Evolutionary conservation across 192 early-diverging fungal species (phyloP).

Genomic region (Tieghemiomyces parasiticus): DNA sequence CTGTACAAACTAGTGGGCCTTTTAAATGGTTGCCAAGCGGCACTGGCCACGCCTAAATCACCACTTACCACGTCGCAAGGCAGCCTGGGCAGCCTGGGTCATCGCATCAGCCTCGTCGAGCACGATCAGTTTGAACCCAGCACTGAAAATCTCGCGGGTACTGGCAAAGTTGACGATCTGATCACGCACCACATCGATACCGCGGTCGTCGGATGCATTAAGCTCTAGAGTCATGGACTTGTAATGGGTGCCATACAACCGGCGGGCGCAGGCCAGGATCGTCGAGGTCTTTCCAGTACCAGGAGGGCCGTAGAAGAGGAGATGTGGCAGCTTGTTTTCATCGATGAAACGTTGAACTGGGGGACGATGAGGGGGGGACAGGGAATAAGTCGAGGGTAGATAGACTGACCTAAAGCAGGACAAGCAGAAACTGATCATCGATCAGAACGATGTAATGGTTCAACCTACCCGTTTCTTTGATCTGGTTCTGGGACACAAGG

Average conservation of each 20-base stretch:
- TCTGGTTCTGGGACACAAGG: conserved; percentile 84
- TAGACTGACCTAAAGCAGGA: background rate
- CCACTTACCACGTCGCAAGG: conserved; percentile 80
- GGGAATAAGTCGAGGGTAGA: background rate
- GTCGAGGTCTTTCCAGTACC: conserved; percentile 96
- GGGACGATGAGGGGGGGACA: background rate
- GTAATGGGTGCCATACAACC: conserved; percentile 69
- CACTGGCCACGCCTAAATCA: too few relatives aligned
- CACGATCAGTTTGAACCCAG: conserved; percentile 91
- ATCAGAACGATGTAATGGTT: background rate
- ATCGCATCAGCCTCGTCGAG: conserved; percentile 96
- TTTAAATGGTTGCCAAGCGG: too few relatives aligned
- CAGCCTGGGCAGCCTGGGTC: conserved; percentile 84
- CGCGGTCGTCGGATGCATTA: conserved; percentile 96
- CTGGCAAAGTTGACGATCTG: conserved; percentile 98
- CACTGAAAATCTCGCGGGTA: conserved; percentile 83
- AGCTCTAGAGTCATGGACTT: conserved; percentile 90
- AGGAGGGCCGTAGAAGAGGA: conserved; percentile 96
- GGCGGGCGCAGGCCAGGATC: conserved; percentile 82
- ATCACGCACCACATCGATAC: conserved; percentile 94
- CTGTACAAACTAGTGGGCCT: too few relatives aligned
- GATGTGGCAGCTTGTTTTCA: conserved; percentile 81
- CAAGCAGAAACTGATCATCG: background rate
- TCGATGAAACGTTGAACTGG: conserved; percentile 61
- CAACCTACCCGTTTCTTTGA: conserved; percentile 66